Base-by-base conservation (phyloP, 192 early-diverging fungal genomes). In the Radiomyces spectabilis region DNA sequence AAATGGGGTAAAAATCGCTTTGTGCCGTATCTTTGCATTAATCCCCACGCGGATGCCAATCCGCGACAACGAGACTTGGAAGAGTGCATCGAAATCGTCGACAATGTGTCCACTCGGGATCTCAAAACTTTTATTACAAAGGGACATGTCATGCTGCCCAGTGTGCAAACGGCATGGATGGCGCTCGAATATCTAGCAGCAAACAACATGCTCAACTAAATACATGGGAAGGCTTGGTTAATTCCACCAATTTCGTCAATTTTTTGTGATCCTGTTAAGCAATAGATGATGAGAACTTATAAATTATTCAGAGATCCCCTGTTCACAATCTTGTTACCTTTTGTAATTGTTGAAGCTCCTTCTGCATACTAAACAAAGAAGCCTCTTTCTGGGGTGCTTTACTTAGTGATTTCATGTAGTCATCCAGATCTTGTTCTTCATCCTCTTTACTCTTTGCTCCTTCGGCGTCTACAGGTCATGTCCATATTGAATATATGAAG, bases 1-100 rank as follows among this genome's bases (percentile, higher is more conserved):
- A 83, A 83, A 49, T 83, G 81, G 81, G 69, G 73, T 26, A 53
- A 48, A 16, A 83, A 83, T 53, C 61, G 73, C 26, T 83, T 83
- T 64, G 63, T 80, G 4, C 77, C 80, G 0, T 83, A 65, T 51
- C 46, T 83, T 5, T 73, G 66, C 19, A 50, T 83, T 9, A 57
- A 83, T 50, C 70, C 80, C 4, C 30, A 49, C 12, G 9, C 31
- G 5, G 81, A 83, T 33, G 16, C 30, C 9, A 26, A 57, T 24
- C 80, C 80, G 1, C 34, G 41, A 9, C 18, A 44, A 40, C 59
- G 80, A 2, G 81, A 83, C 42, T 69, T 48, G 10, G 81, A 83
- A 18, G 70, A 78, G 43, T 66, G 57, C 33, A 76, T 76, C 21
- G 55, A 76, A 31, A 55, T 76, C 12, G 40, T 58, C 15, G 33